Evolutionary conservation across 2,329 filamentous ascomycete species (phyloP).

Genomic region (Penicillium sp.): DNA sequence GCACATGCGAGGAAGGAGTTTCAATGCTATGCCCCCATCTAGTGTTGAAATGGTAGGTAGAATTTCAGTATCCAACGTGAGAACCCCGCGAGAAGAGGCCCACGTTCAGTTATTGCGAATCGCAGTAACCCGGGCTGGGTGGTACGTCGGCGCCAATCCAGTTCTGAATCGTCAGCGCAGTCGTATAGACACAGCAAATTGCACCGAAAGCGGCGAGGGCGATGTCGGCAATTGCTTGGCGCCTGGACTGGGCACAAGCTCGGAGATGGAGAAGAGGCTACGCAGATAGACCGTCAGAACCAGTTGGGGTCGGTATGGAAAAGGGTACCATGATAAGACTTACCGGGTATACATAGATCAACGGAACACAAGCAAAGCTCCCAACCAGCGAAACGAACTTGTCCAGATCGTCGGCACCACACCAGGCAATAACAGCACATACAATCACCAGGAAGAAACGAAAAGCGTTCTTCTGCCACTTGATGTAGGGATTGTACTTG

Average conservation of each 20-base stretch:
- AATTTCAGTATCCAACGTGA: too few species aligned
- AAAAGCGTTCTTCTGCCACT: conserved; percentile 99
- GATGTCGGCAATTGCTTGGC: conserved; percentile 71
- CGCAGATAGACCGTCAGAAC: neutral
- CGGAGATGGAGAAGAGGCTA: conserved; percentile 87
- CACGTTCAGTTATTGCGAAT: conserved; percentile 33
- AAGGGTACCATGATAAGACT: conserved; percentile 43
- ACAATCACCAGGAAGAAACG: conserved; percentile 87
- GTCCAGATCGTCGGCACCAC: conserved; percentile 86
- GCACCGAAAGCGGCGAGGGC: conserved; percentile 76
- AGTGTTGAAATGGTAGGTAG: conserved; percentile 6
- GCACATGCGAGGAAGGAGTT: conserved; percentile 10
- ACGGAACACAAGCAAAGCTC: conserved; percentile 94
- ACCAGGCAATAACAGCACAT: conserved; percentile 85
- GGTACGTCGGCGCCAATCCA: conserved; percentile 66
- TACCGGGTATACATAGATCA: conserved; percentile 97
- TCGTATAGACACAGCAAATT: conserved; percentile 89
- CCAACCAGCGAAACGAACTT: conserved; percentile 96
- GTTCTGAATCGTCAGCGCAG: conserved; percentile 76
- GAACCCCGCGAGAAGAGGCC: too few species aligned
- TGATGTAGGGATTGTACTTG: conserved; percentile 97
- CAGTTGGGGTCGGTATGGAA: conserved; percentile 6
- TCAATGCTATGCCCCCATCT: conserved; percentile 18
- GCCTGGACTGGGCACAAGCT: conserved; percentile 67
- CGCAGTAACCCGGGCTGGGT: conserved; percentile 63